Evolutionary conservation across 1,139 yeast genomes (phyloP).

Genomic region (Debaryomyces coudertii): DNA sequence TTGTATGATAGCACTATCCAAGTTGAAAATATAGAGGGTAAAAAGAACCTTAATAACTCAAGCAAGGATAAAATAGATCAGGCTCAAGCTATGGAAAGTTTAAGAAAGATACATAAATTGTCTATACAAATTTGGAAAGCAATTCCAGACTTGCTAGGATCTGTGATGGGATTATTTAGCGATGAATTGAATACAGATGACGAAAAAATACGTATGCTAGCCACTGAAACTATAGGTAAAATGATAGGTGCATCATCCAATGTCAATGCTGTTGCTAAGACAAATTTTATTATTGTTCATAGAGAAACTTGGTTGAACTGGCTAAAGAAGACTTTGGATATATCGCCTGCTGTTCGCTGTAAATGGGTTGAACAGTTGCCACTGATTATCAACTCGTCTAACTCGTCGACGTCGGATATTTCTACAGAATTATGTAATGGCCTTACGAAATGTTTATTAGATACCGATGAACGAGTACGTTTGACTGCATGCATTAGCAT

Average conservation of each 20-base stretch:
- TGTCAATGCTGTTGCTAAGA: slow-evolving; percentile 31
- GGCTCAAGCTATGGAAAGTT: slow-evolving; percentile 41
- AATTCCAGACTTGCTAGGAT: slow-evolving; percentile 72
- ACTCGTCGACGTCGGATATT: slow-evolving; percentile 53
- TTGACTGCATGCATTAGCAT: slow-evolving; percentile 58
- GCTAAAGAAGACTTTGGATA: slow-evolving; percentile 73
- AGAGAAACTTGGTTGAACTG: slow-evolving; percentile 68
- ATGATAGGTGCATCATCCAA: slow-evolving; percentile 52
- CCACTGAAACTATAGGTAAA: slow-evolving; percentile 74
- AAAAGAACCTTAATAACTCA: slow-evolving; percentile 7
- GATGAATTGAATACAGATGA: slow-evolving; percentile 80
- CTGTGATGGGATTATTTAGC: slow-evolving; percentile 79
- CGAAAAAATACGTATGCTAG: slow-evolving; percentile 61
- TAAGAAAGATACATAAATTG: slow-evolving; percentile 63
- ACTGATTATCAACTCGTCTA: slow-evolving; percentile 31
- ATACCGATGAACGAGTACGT: slow-evolving; percentile 76
- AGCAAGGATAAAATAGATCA: slow-evolving; percentile 16
- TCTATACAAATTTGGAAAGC: slow-evolving; percentile 74
- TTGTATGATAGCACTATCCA: slow-evolving; percentile 52
- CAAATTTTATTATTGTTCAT: slow-evolving; percentile 64
- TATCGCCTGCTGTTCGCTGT: slow-evolving; percentile 62
- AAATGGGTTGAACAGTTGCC: slow-evolving; percentile 69
- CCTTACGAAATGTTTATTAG: slow-evolving; percentile 68
- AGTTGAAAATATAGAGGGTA: slow-evolving; percentile 26
- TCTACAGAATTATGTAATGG: slow-evolving; percentile 58